phyloP scores from a whole-genome alignment of 192 early-diverging fungal species.

The Glomus cerebriforme region DNA sequence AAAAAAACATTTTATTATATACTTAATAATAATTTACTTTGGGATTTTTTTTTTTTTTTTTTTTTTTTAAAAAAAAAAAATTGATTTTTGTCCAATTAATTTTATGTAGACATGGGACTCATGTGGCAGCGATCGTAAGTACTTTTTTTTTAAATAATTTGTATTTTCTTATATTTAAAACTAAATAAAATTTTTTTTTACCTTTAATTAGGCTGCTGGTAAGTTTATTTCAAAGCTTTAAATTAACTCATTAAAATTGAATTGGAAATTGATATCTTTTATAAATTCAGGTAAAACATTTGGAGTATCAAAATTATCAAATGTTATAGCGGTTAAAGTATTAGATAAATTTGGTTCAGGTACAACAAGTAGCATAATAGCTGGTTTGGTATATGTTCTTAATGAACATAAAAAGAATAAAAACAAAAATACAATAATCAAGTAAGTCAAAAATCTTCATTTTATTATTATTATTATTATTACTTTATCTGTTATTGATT shows the following conservation, averaged over 20 bases:
- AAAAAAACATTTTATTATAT: neutral
- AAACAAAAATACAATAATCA: neutral
- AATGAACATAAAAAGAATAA: neutral
- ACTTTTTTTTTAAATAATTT: too few relatives aligned
- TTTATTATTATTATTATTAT: neutral
- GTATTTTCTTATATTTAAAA: too few relatives aligned
- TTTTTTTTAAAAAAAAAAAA: too few relatives aligned
- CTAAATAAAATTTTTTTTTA: neutral
- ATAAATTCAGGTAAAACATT: constrained; percentile 49
- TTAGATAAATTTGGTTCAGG: constrained; percentile 58
- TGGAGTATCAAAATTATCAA: constrained; percentile 76
- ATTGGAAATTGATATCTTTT: too few relatives aligned
- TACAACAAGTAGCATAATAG: constrained; percentile 46
- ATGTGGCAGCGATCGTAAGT: neutral
- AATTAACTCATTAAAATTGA: neutral
- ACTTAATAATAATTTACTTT: too few relatives aligned
- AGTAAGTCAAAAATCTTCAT: neutral
- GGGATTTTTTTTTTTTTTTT: too few relatives aligned
- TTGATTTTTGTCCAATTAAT: neutral
- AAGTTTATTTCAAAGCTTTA: neutral
- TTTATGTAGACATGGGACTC: neutral
- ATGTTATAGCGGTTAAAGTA: constrained; percentile 71
- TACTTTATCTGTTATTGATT: constrained; percentile 42
- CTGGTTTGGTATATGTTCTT: constrained; percentile 52
- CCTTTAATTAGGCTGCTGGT: neutral